Evolutionary conservation across 768 basidiomycete species (phyloP).

Genomic region (Trametes cubensis): DNA sequence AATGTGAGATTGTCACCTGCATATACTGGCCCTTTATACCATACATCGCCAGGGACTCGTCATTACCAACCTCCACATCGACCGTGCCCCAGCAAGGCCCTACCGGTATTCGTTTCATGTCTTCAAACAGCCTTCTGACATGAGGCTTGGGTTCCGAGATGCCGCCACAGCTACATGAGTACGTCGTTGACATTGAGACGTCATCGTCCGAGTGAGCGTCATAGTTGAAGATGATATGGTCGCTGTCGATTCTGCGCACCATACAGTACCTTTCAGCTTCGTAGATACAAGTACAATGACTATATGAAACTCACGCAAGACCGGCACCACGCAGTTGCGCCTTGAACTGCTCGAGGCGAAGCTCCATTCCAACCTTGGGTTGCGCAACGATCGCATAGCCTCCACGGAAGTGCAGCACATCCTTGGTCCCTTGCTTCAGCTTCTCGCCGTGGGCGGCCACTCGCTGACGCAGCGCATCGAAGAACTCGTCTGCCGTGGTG

Average conservation of each 20-base stretch:
- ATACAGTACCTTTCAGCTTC: not conserved
- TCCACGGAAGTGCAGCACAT: slow-evolving; percentile 9
- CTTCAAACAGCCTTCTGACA: not conserved
- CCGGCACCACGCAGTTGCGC: slow-evolving; percentile 3
- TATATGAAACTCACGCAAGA: slow-evolving; percentile 3
- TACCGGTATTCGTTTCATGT: not conserved
- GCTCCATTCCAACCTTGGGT: not conserved
- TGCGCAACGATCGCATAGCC: slow-evolving; percentile 19
- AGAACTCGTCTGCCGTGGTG: slow-evolving; percentile 8
- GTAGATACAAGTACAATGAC: too few relatives aligned
- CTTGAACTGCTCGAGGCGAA: not conserved
- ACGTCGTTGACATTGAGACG: too few relatives aligned
- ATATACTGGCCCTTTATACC: not conserved
- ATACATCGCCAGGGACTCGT: not conserved
- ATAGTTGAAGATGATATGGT: not conserved
- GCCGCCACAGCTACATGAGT: slow-evolving; percentile 13
- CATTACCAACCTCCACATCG: not conserved
- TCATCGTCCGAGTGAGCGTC: too few relatives aligned
- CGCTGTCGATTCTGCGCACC: not conserved
- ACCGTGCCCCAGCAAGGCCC: slow-evolving; percentile 4
- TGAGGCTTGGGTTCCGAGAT: not conserved
- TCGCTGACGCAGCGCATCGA: not conserved
- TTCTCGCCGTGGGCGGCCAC: not conserved
- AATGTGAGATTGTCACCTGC: slow-evolving; percentile 2
- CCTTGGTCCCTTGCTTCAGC: not conserved